Base-by-base conservation (phyloP, 352 stramenopile genomes). In the Discostella stelligera region DNA sequence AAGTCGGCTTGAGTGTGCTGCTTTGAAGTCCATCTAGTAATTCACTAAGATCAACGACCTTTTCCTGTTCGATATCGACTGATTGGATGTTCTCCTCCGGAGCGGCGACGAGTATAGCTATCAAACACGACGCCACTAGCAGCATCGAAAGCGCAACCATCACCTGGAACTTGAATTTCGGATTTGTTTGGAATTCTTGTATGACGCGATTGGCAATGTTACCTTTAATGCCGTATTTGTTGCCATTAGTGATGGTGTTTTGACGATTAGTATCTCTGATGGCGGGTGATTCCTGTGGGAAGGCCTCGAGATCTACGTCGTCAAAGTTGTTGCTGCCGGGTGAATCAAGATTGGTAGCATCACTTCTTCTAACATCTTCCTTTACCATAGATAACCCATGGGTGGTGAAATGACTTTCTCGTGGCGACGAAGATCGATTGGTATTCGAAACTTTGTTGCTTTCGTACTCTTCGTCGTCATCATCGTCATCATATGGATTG, bases 291-390 rank as follows among this genome's bases (percentile, higher is more conserved):
- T 44, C 7, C 13, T 21, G 13, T 65, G 62, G 63, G 20, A 30
- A 62, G 18, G 76, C 70, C 32, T 83, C 76, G 18, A 79, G 58
- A 56, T 83, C 76, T 53, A 79, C 71, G 62, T 79, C 66, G 18
- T 72, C 70, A 39, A 77, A 79, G 27, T 41, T 52, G 44, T 60
- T 55, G n/a, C 14, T 30, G 52, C 54, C 62, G 48, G 48, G 27
- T 30, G 25, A 14, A 20, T 49, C 27, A 44, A 11, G n/a, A 53
- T 48, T 69, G 16, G 13, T 30, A 7, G 21, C n/a, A 58, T 56
- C 37, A 37, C 48, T 44, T 30, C 48, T 52, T 66, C 52, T 18
- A 30, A 50, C 18, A 5, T 70, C 56, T 44, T 66, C 49, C 58
- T 54, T 67, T 50, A 55, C 20, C 76, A 83, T 77, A 1, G 13